A percentile compares a stretch with the other conserved stretches of the same genome.
phyloP scores from a whole-genome alignment of 805 yeast species.

The Isabelozyma rhagii region DNA sequence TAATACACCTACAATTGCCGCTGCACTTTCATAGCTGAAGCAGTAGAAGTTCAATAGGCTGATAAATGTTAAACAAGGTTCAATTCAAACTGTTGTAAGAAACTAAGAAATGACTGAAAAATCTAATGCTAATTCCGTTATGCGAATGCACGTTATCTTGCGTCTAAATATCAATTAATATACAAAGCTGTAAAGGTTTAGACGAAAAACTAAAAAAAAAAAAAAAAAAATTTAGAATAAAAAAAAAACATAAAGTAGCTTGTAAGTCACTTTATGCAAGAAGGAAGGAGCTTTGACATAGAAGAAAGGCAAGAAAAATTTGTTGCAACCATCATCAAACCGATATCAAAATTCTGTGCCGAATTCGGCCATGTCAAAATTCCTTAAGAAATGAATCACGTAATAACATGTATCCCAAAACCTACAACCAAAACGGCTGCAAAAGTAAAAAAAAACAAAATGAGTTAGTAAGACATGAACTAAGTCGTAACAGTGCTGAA shows the following conservation, averaged over 20 bases:
- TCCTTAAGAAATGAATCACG: not conserved
- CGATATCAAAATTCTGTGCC: not conserved
- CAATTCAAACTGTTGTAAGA: not conserved
- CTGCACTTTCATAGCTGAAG: too few species aligned
- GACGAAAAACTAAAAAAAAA: too few species aligned
- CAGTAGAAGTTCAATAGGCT: too few species aligned
- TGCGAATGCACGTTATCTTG: too few species aligned
- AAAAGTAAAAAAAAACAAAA: slow-evolving; percentile 3
- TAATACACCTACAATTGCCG: too few species aligned
- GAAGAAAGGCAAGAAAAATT: too few species aligned
- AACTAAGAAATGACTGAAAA: not conserved
- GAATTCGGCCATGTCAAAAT: not conserved
- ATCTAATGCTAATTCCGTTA: not conserved
- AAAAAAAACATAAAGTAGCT: not conserved
- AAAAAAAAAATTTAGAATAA: too few species aligned
- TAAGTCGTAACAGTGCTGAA: not conserved
- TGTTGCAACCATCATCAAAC: not conserved
- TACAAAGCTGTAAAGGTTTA: not conserved
- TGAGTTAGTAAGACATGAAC: not conserved
- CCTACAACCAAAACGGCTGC: not conserved
- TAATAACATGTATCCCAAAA: not conserved
- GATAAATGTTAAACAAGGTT: too few species aligned
- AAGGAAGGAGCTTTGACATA: too few species aligned
- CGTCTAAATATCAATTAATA: not conserved
- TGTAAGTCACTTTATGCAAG: too few species aligned